Percentiles rank a stretch among this genome's conserved stretches.
Evolutionary conservation across 805 yeast genomes (phyloP).

Genomic region (Metschnikowia kunwiensis): DNA sequence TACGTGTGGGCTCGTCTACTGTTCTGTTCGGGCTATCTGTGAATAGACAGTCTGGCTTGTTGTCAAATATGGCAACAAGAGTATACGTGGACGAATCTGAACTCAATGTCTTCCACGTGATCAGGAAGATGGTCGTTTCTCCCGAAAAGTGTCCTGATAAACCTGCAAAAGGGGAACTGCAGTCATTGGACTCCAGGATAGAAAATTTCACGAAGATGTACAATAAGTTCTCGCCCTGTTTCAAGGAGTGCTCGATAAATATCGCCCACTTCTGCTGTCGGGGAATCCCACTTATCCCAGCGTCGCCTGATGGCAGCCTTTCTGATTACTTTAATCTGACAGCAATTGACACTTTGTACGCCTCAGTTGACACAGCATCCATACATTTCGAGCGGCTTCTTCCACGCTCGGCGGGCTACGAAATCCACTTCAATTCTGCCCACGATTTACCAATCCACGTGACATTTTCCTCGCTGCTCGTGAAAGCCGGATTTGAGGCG

Average conservation of each 20-base stretch:
- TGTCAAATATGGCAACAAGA: conserved; percentile 10
- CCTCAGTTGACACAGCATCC: conserved; percentile 13
- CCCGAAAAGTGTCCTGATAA: neutral
- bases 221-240: conserved; percentile 10
- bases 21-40: conserved; percentile 8
- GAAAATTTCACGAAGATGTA: conserved; percentile 7
- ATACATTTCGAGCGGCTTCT: conserved; percentile 10
- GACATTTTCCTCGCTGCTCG: conserved; percentile 31
- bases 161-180: neutral
- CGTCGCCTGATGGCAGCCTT: conserved; percentile 9
- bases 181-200: neutral
- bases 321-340: conserved; percentile 9
- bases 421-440: conserved; percentile 31
- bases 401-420: conserved; percentile 34
- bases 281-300: conserved; percentile 16
- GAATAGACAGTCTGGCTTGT: conserved; percentile 7
- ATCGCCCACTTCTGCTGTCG: conserved; percentile 6
- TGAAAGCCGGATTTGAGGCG: conserved; percentile 25
- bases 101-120: conserved; percentile 6
- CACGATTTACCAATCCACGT: conserved; percentile 34
- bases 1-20: conserved; percentile 7
- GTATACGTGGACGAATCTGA: conserved; percentile 14
- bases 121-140: conserved; percentile 2
- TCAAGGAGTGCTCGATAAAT: conserved; percentile 16
- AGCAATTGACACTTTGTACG: conserved; percentile 6